Evolutionary conservation across 108 stramenopile genomes (phyloP).

Genomic region (Mediolabrus comicus): DNA sequence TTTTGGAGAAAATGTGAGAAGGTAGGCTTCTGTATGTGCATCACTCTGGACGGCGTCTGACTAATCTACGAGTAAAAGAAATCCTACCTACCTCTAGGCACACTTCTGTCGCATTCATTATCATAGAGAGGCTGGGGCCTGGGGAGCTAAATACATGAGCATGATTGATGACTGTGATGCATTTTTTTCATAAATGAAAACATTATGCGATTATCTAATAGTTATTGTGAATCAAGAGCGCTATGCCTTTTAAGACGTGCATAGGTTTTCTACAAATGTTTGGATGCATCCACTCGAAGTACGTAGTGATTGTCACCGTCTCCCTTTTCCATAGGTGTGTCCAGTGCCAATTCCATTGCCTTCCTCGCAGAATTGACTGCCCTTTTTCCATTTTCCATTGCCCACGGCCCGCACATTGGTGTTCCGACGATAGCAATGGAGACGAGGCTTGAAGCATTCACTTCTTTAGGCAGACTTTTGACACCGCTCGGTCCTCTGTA

Average conservation of each 20-base stretch:
- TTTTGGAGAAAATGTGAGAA: too few relatives aligned
- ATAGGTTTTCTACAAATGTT: slow-evolving; percentile 1
- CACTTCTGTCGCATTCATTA: too few relatives aligned
- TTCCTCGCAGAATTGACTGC: slow-evolving; percentile 61
- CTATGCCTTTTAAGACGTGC: not conserved
- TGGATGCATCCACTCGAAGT: slow-evolving; percentile 63
- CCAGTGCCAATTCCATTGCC: slow-evolving; percentile 56
- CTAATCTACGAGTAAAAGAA: too few relatives aligned
- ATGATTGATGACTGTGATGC: too few relatives aligned
- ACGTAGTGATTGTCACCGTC: slow-evolving; percentile 56
- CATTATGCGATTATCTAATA: too few relatives aligned
- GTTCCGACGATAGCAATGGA: slow-evolving; percentile 64
- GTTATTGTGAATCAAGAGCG: not conserved
- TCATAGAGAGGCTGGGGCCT: too few relatives aligned
- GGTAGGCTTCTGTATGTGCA: too few relatives aligned
- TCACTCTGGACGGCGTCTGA: too few relatives aligned
- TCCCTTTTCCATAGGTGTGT: slow-evolving; percentile 63
- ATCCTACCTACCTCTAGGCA: too few relatives aligned
- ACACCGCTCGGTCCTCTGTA: slow-evolving; percentile 37
- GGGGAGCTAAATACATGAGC: too few relatives aligned
- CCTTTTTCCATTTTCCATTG: slow-evolving; percentile 69
- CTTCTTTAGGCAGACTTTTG: slow-evolving; percentile 37
- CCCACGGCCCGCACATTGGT: slow-evolving; percentile 75
- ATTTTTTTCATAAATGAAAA: too few relatives aligned
- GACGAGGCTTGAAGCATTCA: slow-evolving; percentile 46